phyloP scores from a whole-genome alignment of 2,329 filamentous ascomycete genomes.

The Fusarium papillatum region DNA sequence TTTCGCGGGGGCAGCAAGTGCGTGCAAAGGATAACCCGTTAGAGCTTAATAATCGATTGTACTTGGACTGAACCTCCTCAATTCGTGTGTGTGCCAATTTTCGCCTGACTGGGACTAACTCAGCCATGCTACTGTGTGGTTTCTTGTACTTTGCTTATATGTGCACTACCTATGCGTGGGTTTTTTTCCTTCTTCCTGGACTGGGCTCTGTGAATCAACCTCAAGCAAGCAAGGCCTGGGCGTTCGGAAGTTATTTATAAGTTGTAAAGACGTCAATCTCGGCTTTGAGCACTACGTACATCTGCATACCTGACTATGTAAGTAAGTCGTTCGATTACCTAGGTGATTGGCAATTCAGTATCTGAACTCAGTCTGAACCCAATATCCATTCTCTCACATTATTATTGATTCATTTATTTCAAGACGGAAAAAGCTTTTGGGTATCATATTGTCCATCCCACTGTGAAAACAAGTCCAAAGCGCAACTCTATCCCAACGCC shows the following conservation, averaged over 20 bases:
- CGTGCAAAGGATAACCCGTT: conserved; percentile 51
- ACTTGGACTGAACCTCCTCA: conserved; percentile 46
- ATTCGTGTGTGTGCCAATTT: neutral
- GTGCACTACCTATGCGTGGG: neutral
- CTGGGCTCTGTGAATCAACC: neutral
- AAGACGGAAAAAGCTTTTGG: neutral
- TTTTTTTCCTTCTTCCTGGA: neutral
- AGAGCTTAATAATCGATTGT: conserved; percentile 61
- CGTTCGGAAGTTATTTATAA: neutral
- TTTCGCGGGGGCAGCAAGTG: conserved; percentile 43
- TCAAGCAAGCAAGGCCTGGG: neutral
- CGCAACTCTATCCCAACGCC: neutral
- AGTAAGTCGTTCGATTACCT: neutral
- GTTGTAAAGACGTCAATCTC: neutral
- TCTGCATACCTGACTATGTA: neutral
- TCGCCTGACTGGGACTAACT: neutral
- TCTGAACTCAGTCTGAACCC: neutral
- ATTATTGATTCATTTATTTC: neutral
- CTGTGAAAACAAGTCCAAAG: neutral
- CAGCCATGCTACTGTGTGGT: neutral
- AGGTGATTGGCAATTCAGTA: neutral
- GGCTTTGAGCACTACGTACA: neutral
- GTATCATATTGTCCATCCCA: conserved; percentile 11
- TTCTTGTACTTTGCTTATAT: neutral
- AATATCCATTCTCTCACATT: neutral